phyloP scores from a whole-genome alignment of 2,329 filamentous ascomycete genomes.

The Aspergillus fumigatus region DNA sequence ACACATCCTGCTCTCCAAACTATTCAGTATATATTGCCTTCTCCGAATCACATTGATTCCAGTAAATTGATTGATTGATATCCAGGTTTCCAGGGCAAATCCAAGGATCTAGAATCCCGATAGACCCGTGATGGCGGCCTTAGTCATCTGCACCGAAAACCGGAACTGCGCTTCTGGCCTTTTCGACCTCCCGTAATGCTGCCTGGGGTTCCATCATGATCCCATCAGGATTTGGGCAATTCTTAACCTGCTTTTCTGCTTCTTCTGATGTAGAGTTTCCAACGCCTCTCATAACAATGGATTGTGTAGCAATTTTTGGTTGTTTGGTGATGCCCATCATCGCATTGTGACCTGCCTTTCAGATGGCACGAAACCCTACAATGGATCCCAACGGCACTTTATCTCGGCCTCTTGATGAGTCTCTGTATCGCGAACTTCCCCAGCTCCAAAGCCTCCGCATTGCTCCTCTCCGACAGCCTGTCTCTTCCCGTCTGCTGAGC shows the following conservation, averaged over 20 bases:
- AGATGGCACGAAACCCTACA: slow-evolving; percentile 15
- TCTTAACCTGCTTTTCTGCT: neutral
- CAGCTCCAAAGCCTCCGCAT: slow-evolving; percentile 42
- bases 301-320: neutral
- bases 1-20: neutral
- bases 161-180: neutral
- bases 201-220: neutral
- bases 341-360: slow-evolving; percentile 10
- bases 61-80: neutral
- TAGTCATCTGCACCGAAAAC: neutral
- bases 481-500: slow-evolving; percentile 38
- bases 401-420: slow-evolving; percentile 38
- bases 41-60: neutral
- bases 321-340: slow-evolving; percentile 2
- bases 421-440: slow-evolving; percentile 38
- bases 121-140: neutral
- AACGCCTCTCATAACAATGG: neutral
- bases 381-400: slow-evolving; percentile 30
- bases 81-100: neutral
- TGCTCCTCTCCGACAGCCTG: slow-evolving; percentile 45
- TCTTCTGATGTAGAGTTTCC: too few species aligned
- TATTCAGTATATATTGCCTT: neutral
- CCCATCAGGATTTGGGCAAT: neutral
- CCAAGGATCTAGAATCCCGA: neutral
- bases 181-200: neutral